Conservation (phyloP, 805 yeast genomes). For the Candida odintsovae region DNA sequence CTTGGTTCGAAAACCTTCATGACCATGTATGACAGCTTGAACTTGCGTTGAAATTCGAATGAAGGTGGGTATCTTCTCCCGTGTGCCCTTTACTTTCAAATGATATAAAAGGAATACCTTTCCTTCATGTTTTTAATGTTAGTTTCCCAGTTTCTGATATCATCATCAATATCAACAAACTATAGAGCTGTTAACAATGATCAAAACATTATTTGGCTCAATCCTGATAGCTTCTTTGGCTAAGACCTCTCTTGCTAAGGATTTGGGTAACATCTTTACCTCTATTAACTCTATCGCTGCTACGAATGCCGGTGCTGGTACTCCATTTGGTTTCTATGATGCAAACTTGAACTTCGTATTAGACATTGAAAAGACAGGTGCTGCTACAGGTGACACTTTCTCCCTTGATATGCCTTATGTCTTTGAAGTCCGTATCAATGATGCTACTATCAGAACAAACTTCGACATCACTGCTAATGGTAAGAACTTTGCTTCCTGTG, state of each 20-base stretch:
- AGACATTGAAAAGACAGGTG: conserved; percentile 3
- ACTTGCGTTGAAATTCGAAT: no score
- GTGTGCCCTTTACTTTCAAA: no score
- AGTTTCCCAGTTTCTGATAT: no score
- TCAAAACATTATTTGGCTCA: neutral
- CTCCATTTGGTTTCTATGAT: conserved; percentile 8
- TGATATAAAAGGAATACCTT: no score
- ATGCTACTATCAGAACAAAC: conserved; percentile 1
- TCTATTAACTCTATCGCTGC: conserved; percentile 6
- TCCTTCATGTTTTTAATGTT: no score
- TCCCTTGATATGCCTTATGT: conserved; percentile 11
- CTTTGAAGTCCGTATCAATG: conserved; percentile 8
- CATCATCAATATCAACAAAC: neutral
- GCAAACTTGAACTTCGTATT: conserved; percentile 5
- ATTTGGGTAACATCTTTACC: conserved; percentile 6
- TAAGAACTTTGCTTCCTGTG: conserved; percentile 9
- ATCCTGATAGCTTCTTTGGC: neutral
- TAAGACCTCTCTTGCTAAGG: neutral
- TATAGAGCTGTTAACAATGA: neutral
- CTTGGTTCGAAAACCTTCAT: no score
- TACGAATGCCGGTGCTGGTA: neutral
- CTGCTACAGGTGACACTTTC: conserved; percentile 12
- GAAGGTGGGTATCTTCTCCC: no score
- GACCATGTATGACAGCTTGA: no score
- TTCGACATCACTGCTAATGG: conserved; percentile 8